These are phyloP conservation scores for Alternaria ethzedia DNA, from an alignment of 2,329 filamentous ascomycete genomes.

Conservation along the genomic window DNA sequence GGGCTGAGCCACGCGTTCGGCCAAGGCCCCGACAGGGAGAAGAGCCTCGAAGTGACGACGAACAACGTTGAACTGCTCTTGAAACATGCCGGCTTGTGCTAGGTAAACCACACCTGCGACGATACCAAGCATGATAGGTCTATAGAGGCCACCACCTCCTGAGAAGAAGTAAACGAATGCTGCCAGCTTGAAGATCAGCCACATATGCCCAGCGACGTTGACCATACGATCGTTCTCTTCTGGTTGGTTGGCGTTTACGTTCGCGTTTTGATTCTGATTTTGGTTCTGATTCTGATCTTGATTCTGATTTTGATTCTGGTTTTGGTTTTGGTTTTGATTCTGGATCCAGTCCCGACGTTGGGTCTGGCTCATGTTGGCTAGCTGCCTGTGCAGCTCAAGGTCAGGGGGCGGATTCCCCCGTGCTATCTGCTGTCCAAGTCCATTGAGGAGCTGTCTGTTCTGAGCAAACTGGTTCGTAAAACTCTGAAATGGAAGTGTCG, in stretches of 20 bases:
- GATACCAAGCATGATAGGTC: constrained; percentile 49
- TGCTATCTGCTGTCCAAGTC: constrained; percentile 39
- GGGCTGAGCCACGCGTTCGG: constrained; percentile 23
- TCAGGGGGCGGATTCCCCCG: constrained; percentile 14
- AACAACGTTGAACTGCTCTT: constrained; percentile 47
- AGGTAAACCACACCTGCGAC: constrained; percentile 52
- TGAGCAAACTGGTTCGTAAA: constrained; percentile 44
- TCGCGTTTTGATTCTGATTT: constrained; percentile 10
- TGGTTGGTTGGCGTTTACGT: constrained; percentile 16
- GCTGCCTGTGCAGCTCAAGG: constrained; percentile 22
- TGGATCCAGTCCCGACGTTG: constrained; percentile 24
- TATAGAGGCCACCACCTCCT: constrained; percentile 52
- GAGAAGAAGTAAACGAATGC: constrained; percentile 66
- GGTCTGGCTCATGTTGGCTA: constrained; percentile 19
- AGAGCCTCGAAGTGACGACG: constrained; percentile 55
- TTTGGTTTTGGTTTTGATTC: constrained; percentile 16
- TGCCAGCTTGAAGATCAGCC: constrained; percentile 65
- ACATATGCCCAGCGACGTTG: constrained; percentile 52
- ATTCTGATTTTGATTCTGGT: constrained; percentile 20
- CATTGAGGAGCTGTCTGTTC: constrained; percentile 42
- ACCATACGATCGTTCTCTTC: constrained; percentile 34
- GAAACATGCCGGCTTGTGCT: constrained; percentile 51
- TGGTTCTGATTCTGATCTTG: constrained; percentile 17
- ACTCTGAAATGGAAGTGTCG: constrained; percentile 36
- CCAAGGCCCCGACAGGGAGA: constrained; percentile 34